Evolutionary conservation across 2,329 filamentous ascomycete species (phyloP).

Genomic region (Fusarium poae): DNA sequence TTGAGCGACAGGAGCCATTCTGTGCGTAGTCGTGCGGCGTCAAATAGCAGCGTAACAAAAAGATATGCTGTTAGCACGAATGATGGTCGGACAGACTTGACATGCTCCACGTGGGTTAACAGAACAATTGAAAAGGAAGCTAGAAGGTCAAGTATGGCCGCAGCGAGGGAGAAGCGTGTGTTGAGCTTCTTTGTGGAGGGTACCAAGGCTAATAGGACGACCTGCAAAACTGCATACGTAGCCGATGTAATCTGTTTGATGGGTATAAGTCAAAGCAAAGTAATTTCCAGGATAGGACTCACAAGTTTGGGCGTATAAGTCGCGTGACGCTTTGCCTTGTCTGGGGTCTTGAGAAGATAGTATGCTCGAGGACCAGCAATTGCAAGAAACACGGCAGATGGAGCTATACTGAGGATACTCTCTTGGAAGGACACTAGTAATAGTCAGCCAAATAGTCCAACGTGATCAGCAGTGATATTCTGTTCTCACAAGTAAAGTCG

Average conservation of each 20-base stretch:
- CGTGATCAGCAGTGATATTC: background rate
- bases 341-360: constrained; percentile 44
- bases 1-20: constrained; percentile 51
- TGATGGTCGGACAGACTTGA: constrained; percentile 53
- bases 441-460: constrained; percentile 10
- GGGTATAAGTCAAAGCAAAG: background rate
- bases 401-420: constrained; percentile 45
- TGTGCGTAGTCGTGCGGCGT: constrained; percentile 51
- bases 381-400: constrained; percentile 47
- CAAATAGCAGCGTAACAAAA: constrained; percentile 51
- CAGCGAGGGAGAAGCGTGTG: constrained; percentile 49
- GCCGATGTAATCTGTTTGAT: constrained; percentile 40
- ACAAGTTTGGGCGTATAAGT: constrained; percentile 51
- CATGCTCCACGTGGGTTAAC: constrained; percentile 50
- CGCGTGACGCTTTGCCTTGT: constrained; percentile 44
- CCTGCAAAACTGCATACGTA: constrained; percentile 44
- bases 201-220: constrained; percentile 47
- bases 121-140: constrained; percentile 48
- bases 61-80: constrained; percentile 51
- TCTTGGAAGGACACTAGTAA: constrained; percentile 51
- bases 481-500: constrained; percentile 49
- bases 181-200: constrained; percentile 45
- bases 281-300: background rate
- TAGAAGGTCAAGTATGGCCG: constrained; percentile 49
- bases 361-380: constrained; percentile 40